Evolutionary conservation across 108 stramenopile genomes (phyloP), one percentile per base, ranked within the genome.

Genomic region (Aurantiochytrium sp.): DNA sequence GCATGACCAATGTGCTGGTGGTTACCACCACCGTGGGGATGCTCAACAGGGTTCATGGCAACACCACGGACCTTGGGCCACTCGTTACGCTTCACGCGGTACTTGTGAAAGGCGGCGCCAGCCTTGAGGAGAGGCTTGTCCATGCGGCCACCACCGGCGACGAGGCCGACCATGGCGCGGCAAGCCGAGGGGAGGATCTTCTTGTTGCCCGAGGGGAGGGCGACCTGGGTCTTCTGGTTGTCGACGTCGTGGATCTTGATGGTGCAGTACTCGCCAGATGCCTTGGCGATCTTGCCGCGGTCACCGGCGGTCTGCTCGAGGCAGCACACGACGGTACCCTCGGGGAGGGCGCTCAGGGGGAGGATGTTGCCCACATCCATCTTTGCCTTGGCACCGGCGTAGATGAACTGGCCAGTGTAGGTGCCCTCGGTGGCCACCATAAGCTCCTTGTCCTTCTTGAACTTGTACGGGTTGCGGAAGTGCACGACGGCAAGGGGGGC

Each of bases 21-120:
- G 98, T 99, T 99, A 97, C 98, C 99, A 92, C 99, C 99, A 91
- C 99, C 99, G 96, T 95, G 95, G 72, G 98, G 98, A 92, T 99
- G 99, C 98, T 99, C 99, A 88, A 99, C 99, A 25, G 99, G 99
- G 92, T 99, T 99, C 95, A 98, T 99, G 35, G 99, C 99, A 73
- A 99, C 99, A 97, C 99, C 99, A 93, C 99, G 95, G 93, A 99
- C 98, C 95, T 96, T 98, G 76, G 99, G 99, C 99, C 99, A 99
- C 96, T 98, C 98, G 97, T 99, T 99, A 71, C 99, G 96, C 96
- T 99, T 99, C 87, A 98, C 99, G 91, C 97, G 96, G 93, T 97
- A 99, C 97, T 99, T 99, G 98, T 99, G 97, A 97, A 96, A 99
- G 58, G 99, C 99, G 89, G 95, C 93, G 90, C 99, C 99, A 59